A percentile compares a stretch with the other conserved stretches of the same genome.
Conservation (phyloP, 768 basidiomycete species). For the Mycena pura region DNA sequence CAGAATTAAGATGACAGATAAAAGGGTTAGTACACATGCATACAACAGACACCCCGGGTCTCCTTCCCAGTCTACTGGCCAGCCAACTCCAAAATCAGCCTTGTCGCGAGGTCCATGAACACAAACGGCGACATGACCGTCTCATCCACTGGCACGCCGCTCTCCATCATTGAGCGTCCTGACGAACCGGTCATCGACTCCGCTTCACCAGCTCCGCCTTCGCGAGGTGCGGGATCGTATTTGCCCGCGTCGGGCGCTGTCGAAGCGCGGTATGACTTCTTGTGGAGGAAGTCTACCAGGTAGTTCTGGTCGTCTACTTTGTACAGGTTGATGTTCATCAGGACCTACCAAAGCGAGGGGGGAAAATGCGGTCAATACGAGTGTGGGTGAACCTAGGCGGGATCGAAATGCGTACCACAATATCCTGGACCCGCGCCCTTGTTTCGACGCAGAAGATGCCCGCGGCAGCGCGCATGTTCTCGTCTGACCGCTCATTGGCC, state of each 20-base stretch:
- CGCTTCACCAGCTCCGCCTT: conserved; percentile 60
- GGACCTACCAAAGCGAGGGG: conserved; percentile 57
- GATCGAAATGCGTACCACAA: conserved; percentile 78
- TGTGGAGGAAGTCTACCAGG: conserved; percentile 97
- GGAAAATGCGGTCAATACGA: conserved; percentile 8
- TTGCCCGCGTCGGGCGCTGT: conserved; percentile 70
- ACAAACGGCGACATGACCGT: conserved; percentile 87
- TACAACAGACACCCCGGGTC: not conserved
- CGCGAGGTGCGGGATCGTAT: conserved; percentile 70
- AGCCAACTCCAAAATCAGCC: conserved; percentile 92
- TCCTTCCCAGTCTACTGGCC: conserved; percentile 42
- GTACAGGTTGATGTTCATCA: conserved; percentile 98
- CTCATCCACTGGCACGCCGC: conserved; percentile 56
- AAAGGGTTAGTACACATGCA: conserved; percentile 5
- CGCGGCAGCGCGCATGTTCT: conserved; percentile 73
- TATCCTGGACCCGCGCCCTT: conserved; percentile 85
- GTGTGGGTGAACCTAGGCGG: too few relatives aligned
- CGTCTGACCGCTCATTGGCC: conserved; percentile 68
- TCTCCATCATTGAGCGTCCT: conserved; percentile 61
- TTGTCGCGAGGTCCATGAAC: conserved; percentile 96
- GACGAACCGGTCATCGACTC: conserved; percentile 34
- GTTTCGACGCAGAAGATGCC: conserved; percentile 95
- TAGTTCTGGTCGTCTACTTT: conserved; percentile 96
- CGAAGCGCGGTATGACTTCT: conserved; percentile 87
- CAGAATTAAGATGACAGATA: not conserved